These are phyloP conservation scores for Eucalyptus victrix DNA, from an alignment of 345 rosid species.

Conservation along the genomic window DNA sequence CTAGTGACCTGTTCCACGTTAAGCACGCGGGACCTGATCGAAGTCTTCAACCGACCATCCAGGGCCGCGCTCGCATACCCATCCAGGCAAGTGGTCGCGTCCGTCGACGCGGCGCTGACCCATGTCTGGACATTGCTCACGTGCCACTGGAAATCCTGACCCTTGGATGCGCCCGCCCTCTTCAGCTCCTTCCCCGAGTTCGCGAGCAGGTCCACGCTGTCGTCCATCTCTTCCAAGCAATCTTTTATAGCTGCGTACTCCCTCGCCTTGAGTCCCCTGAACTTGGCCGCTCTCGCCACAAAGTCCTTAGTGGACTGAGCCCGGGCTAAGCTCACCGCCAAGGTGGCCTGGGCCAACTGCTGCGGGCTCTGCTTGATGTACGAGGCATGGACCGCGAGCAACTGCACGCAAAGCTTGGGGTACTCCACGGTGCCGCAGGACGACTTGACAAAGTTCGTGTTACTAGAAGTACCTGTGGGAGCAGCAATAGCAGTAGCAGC, in stretches of 20 bases:
- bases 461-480: neutral
- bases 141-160: constrained; percentile 47
- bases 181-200: constrained; percentile 56
- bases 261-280: constrained; percentile 39
- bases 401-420: constrained; percentile 55
- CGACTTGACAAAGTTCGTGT: constrained; percentile 32
- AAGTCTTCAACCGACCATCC: constrained; percentile 57
- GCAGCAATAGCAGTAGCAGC: neutral
- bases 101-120: constrained; percentile 88
- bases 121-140: constrained; percentile 83
- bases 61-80: constrained; percentile 59
- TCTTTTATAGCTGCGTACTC: constrained; percentile 57
- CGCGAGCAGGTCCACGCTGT: constrained; percentile 51
- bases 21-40: constrained; percentile 35
- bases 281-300: constrained; percentile 35
- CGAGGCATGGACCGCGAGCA: constrained; percentile 41
- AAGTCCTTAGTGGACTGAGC: constrained; percentile 48
- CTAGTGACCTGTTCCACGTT: constrained; percentile 22
- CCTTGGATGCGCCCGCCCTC: constrained; percentile 20
- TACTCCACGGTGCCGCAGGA: constrained; percentile 58
- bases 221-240: constrained; percentile 55
- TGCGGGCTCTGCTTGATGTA: constrained; percentile 46
- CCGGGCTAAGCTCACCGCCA: constrained; percentile 44
- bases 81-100: constrained; percentile 72
- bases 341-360: constrained; percentile 58